phyloP scores from a whole-genome alignment of 768 basidiomycete genomes.

The Amanita inopinata region DNA sequence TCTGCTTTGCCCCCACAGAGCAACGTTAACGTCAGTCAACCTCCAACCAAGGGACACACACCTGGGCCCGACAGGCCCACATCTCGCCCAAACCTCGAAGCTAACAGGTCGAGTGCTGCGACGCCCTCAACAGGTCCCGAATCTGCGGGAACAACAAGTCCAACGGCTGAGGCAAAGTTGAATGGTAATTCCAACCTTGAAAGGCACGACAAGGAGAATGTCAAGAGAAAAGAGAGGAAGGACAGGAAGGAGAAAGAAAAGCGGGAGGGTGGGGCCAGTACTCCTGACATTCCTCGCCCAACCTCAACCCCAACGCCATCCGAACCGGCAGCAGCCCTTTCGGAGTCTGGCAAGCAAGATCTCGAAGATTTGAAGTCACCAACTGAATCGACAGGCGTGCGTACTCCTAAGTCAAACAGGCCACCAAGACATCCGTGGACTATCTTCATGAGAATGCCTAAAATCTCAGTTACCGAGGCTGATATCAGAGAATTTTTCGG shows the following conservation, averaged over 20 bases:
- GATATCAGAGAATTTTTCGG: slow-evolving; percentile 74
- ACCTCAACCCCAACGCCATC: slow-evolving; percentile 22
- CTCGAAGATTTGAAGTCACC: slow-evolving; percentile 43
- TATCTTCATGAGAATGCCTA: slow-evolving; percentile 64
- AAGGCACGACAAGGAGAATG: slow-evolving; percentile 44
- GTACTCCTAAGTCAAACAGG: slow-evolving; percentile 63
- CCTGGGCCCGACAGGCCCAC: slow-evolving; percentile 25
- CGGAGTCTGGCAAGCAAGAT: slow-evolving; percentile 14
- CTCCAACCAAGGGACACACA: slow-evolving; percentile 27
- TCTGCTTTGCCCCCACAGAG: slow-evolving; percentile 37
- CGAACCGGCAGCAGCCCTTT: slow-evolving; percentile 19
- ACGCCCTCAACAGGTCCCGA: slow-evolving; percentile 29
- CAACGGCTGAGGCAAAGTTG: not conserved
- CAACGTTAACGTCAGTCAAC: slow-evolving; percentile 24
- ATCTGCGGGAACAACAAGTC: slow-evolving; percentile 13
- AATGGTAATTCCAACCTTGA: slow-evolving; percentile 19
- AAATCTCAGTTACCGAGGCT: slow-evolving; percentile 40
- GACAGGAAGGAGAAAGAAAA: slow-evolving; percentile 55
- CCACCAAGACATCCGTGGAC: slow-evolving; percentile 74
- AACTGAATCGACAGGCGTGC: slow-evolving; percentile 47
- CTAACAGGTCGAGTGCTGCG: slow-evolving; percentile 29
- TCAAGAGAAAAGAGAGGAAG: slow-evolving; percentile 48
- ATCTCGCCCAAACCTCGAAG: slow-evolving; percentile 20
- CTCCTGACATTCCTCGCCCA: slow-evolving; percentile 20
- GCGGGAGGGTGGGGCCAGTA: slow-evolving; percentile 25